Evolutionary conservation across 2,329 filamentous ascomycete species (phyloP).

Genomic region (Venturia aucupariae): DNA sequence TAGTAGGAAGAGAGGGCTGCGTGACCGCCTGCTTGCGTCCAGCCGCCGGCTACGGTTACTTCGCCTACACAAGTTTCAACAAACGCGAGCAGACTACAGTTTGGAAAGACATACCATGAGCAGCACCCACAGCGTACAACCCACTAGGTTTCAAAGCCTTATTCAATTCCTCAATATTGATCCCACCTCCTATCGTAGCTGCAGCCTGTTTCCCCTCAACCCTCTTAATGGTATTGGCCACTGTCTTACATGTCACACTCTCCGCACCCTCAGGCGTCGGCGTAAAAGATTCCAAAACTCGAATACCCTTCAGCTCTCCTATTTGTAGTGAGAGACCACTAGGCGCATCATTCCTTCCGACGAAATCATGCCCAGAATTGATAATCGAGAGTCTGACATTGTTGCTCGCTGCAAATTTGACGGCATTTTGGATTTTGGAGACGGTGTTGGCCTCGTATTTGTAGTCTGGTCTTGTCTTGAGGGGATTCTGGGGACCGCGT

Average conservation of each 20-base stretch:
- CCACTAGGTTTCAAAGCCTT: constrained; percentile 1
- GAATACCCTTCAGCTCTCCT: constrained; percentile 8
- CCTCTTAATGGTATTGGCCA: background rate
- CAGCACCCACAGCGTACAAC: constrained; percentile 11
- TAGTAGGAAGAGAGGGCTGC: background rate
- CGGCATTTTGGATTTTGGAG: background rate
- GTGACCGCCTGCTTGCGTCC: constrained; percentile 9
- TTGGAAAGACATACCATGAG: constrained; percentile 1
- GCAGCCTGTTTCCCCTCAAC: constrained; percentile 7
- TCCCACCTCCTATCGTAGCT: constrained; percentile 11
- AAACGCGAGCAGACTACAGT: background rate
- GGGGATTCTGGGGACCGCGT: background rate
- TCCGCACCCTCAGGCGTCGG: constrained; percentile 3
- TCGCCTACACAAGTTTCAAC: background rate
- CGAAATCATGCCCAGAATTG: constrained; percentile 8
- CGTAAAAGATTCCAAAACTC: constrained; percentile 2
- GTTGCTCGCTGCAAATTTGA: constrained; percentile 7
- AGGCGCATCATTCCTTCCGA: constrained; percentile 5
- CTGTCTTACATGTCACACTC: background rate
- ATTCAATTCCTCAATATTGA: constrained; percentile 12
- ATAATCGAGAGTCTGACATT: constrained; percentile 10
- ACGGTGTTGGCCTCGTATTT: background rate
- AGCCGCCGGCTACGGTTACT: constrained; percentile 25
- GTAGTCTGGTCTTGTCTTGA: background rate
- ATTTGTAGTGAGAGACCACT: background rate